Base-by-base conservation (phyloP, 73 alveolate genomes). In the Breviolum minutum region DNA sequence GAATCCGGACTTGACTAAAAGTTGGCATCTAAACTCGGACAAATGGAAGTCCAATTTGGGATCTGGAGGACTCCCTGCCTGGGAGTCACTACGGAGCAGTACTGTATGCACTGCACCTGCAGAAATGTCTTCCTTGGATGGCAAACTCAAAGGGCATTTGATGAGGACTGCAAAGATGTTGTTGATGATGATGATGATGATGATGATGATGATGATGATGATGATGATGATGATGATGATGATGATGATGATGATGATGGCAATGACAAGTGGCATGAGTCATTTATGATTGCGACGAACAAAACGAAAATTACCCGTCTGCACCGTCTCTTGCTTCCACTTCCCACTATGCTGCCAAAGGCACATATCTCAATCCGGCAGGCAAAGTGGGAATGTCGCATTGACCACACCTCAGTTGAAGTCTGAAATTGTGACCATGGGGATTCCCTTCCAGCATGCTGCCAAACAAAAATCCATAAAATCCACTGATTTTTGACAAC, bases 81-180 rank as follows among this genome's bases (percentile, higher is more conserved):
- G 71, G 97, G 87, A 80, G 82, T 90, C 97, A 63, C 97, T 90
- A 27, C 97, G 97, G 61, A 90, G 97, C 87, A 90, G 63, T 13
- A 90, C 97, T 16, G 97, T 90, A 87, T 90, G 97, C 62, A 90
- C 87, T 19, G 81, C 97, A 27, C 97, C 97, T 14, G 97, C 97
- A 16, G 97, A 90, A n/a, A 90, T 90, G 97, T 90, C 97, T 22
- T 90, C 97, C 97, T 90, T 19, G 30, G 48, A 48, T 8, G 60
- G 7, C 54, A 24, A 60, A 73, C 83, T 19, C 14, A 10, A 26
- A 12, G 81, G 12, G 40, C 32, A 70, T 20, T 6, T 8, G 30
- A 16, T 2, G 81, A 71, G 40, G 30, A 30, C n/a, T n/a, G 26
- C 10, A 71, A 20, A 20, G 81, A 71, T 20, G 29, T 0, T 71